Evolutionary conservation across 768 basidiomycete genomes (phyloP).

Genomic region (Tylopilus plumbeoviolaceoides): DNA sequence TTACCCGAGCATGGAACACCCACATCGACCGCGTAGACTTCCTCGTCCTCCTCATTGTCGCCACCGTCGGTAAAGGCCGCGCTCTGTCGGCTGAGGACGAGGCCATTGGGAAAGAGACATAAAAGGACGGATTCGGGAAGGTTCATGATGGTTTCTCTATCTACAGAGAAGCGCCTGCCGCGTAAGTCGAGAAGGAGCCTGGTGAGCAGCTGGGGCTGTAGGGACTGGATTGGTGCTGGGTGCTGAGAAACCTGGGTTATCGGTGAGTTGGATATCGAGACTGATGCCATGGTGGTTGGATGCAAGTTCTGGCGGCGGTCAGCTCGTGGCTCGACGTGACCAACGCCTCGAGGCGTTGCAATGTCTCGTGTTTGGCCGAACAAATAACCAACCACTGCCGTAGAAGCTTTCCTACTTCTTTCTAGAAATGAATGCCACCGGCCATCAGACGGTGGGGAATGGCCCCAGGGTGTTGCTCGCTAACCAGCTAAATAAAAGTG

Average conservation of each 20-base stretch:
- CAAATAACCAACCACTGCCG: conserved; percentile 18
- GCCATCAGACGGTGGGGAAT: too few species aligned
- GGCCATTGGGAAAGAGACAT: conserved; percentile 95
- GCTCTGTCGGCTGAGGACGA: conserved; percentile 87
- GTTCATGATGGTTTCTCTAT: conserved; percentile 97
- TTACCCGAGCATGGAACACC: conserved; percentile 35
- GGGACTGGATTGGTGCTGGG: conserved; percentile 53
- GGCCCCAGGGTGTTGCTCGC: background rate
- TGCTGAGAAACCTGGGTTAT: conserved; percentile 55
- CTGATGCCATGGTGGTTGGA: conserved; percentile 34
- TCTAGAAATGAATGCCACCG: background rate
- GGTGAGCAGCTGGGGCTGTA: conserved; percentile 85
- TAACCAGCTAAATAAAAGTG: conserved; percentile 2
- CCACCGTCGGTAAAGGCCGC: conserved; percentile 69
- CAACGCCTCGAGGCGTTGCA: conserved; percentile 29
- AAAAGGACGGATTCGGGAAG: conserved; percentile 95
- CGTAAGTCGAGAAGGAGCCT: conserved; percentile 90
- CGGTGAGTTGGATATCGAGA: conserved; percentile 47
- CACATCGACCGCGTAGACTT: conserved; percentile 95
- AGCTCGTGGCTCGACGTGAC: conserved; percentile 15
- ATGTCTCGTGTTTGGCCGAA: conserved; percentile 27
- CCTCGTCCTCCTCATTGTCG: conserved; percentile 77
- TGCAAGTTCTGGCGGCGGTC: conserved; percentile 3
- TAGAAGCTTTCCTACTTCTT: background rate
- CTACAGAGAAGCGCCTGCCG: conserved; percentile 87